Percentiles rank a stretch among this genome's conserved stretches.
Conservation (phyloP, 2,329 filamentous ascomycete genomes). For the Claviceps monticola region DNA sequence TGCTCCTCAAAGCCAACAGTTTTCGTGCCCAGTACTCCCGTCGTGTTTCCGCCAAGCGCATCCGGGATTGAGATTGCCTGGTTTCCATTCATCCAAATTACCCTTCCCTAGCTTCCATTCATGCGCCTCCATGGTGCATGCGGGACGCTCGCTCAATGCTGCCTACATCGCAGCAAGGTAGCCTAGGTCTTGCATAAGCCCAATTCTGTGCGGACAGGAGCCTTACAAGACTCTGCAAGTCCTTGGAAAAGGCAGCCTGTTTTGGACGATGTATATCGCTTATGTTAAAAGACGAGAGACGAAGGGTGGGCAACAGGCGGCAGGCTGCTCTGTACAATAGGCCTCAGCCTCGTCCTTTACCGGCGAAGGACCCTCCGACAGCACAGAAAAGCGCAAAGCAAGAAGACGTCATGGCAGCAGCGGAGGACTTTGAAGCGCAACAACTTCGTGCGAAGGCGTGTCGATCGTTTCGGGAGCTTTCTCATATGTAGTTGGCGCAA, state of each 20-base stretch:
- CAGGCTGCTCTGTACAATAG: background rate
- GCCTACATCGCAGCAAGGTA: slow-evolving; percentile 2
- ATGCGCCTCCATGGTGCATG: slow-evolving; percentile 1
- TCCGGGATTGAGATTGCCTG: slow-evolving; percentile 1
- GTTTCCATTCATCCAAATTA: background rate
- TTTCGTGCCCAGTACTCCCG: background rate
- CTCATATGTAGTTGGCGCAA: background rate
- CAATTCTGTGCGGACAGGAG: background rate
- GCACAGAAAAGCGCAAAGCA: background rate
- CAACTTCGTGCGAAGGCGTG: background rate
- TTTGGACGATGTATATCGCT: slow-evolving; percentile 3
- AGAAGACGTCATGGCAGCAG: background rate
- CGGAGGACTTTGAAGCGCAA: background rate
- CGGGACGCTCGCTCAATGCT: background rate
- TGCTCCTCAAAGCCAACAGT: background rate
- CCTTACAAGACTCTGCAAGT: background rate
- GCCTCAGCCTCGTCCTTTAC: background rate
- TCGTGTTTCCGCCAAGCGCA: background rate
- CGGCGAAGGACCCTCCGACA: background rate
- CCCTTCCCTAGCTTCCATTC: no score
- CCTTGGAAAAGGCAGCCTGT: background rate
- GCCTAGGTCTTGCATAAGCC: background rate
- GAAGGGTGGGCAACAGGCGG: background rate
- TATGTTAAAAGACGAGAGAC: background rate
- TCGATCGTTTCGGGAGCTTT: background rate